Evolutionary conservation across 257 asterid species (phyloP).

Genomic region (Primulina tabacum): DNA sequence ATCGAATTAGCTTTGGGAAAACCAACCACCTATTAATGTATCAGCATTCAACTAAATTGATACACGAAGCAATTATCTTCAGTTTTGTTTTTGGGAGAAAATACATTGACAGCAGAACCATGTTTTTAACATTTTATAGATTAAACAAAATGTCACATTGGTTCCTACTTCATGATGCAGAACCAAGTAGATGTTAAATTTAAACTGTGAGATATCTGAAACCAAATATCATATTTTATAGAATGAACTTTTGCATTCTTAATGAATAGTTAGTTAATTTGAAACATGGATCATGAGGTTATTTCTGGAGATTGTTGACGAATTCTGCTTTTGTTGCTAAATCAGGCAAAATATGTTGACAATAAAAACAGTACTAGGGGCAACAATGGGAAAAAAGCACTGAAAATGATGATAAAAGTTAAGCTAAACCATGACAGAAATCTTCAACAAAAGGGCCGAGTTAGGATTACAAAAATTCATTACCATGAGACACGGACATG

Average conservation of each 20-base stretch:
- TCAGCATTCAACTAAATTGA: constrained; percentile 18
- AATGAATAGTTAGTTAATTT: background rate
- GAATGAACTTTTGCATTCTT: background rate
- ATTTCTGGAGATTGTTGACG: background rate
- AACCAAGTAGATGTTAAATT: background rate
- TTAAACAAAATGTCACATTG: background rate
- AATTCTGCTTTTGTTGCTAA: background rate
- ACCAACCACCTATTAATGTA: constrained; percentile 19
- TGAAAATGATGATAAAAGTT: background rate
- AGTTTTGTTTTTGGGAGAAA: background rate
- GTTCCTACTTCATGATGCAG: background rate
- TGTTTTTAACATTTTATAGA: background rate
- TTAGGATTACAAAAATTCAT: constrained; percentile 16
- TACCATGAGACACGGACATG: background rate
- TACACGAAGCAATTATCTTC: background rate
- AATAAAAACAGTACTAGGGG: background rate
- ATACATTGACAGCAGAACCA: background rate
- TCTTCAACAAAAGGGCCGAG: background rate
- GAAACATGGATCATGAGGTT: background rate
- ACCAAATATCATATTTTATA: constrained; percentile 3
- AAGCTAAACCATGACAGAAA: constrained; percentile 10
- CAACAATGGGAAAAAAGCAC: background rate
- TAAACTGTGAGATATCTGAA: constrained; percentile 6
- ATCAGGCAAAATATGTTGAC: background rate
- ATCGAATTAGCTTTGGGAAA: constrained; percentile 36